Base-by-base conservation (phyloP, 495 filamentous ascomycete genomes). In the Aspergillus cavernicola region DNA sequence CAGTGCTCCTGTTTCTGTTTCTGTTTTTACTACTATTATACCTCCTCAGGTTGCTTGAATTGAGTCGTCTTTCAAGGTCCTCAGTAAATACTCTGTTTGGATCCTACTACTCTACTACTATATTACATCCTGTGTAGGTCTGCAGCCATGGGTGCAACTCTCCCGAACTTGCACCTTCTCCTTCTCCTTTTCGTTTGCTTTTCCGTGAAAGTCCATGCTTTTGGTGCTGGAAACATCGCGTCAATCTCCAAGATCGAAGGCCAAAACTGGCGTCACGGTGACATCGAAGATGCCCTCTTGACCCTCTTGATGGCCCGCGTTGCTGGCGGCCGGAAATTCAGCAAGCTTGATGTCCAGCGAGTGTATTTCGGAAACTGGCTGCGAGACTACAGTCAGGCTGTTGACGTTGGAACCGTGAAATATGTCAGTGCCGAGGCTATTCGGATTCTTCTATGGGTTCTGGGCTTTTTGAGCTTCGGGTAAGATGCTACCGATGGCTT, bases 311-410 rank as follows among this genome's bases (percentile, higher is more conserved):
- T 93, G 78, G 84, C 89, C n/a, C 78, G 80, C 44, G 82, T 81
- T 49, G 83, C 85, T 33, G 87, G 89, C 53, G 87, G 87, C 58
- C 86, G 88, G 75, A 92, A 89, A 58, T 96, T 96, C 66, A 79
- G 81, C 72, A 92, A 91, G 71, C 79, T 95, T 59, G 88, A 86
- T 69, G 87, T 95, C 53, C 88, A 90, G 53, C 84, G 89, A 31
- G 86, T 90, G 22, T 84, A 87, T 60, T 96, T 96, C 72, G 91
- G 91, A 23, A 95, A 95, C 72, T 96, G 91, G 91, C 77, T 95
- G 18, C 81, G 90, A 57, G 87, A 90, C 66, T 92, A 90, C 65
- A 76, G 73, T 44, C 73, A 76, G 48, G 74, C 71, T 35, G 70
- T 77, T n/a, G 91, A 96, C 64, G 87, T 92, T 23, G 91, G 89